Evolutionary conservation across 345 rosid genomes (phyloP).

Genomic region (Eutrema yunnanense): DNA sequence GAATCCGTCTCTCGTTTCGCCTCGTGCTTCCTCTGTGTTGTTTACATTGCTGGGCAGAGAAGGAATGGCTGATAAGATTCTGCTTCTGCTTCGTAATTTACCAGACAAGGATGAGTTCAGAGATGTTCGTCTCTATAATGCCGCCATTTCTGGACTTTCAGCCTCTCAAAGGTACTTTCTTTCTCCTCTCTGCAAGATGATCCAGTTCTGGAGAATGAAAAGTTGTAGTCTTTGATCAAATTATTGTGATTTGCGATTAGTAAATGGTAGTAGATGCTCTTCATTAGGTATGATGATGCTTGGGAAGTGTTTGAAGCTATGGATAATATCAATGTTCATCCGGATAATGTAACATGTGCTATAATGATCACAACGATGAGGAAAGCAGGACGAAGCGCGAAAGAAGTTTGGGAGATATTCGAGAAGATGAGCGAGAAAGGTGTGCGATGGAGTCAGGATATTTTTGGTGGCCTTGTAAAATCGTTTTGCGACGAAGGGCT

Average conservation of each 20-base stretch:
- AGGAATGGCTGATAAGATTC: conserved; percentile 49
- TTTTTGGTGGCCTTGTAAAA: conserved; percentile 63
- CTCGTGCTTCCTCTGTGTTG: conserved; percentile 63
- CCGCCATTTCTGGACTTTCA: conserved; percentile 70
- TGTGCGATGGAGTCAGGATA: conserved; percentile 65
- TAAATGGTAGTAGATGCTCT: neutral
- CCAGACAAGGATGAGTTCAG: conserved; percentile 49
- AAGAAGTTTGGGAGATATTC: conserved; percentile 75
- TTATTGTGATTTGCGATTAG: neutral
- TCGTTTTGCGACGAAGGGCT: conserved; percentile 85
- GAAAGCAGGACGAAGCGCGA: conserved; percentile 55
- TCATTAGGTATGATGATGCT: conserved; percentile 65
- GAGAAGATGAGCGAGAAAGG: conserved; percentile 73
- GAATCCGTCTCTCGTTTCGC: conserved; percentile 55
- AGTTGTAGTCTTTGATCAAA: neutral
- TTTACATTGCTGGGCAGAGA: conserved; percentile 64
- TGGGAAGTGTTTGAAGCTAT: conserved; percentile 57
- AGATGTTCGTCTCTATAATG: conserved; percentile 69
- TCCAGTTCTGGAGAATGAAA: neutral
- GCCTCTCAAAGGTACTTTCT: conserved; percentile 46
- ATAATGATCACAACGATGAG: conserved; percentile 73
- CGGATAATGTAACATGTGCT: conserved; percentile 72
- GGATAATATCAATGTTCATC: conserved; percentile 52
- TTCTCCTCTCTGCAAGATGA: neutral
- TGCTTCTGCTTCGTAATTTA: conserved; percentile 54